phyloP scores from a whole-genome alignment of 441 rosid genomes.

The Biscutella laevigata region DNA sequence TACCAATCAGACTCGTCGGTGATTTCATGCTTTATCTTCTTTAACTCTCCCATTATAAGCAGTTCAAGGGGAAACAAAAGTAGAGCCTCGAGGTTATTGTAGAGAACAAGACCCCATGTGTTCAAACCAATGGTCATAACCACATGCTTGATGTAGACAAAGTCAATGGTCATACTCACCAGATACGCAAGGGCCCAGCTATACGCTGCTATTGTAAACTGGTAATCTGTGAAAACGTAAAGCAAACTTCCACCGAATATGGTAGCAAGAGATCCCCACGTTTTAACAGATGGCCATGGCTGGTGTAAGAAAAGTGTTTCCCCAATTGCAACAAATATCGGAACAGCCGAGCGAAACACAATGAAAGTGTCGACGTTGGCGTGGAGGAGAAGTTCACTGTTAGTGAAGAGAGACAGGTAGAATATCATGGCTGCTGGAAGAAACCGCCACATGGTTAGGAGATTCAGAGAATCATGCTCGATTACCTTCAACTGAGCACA shows the following conservation, averaged over 20 bases:
- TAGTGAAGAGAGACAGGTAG: constrained; percentile 73
- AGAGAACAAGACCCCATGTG: constrained; percentile 84
- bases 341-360: constrained; percentile 73
- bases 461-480: constrained; percentile 47
- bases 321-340: constrained; percentile 72
- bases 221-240: constrained; percentile 72
- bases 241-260: constrained; percentile 74
- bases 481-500: constrained; percentile 34
- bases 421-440: constrained; percentile 78
- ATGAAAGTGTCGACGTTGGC: constrained; percentile 82
- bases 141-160: constrained; percentile 86
- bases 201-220: constrained; percentile 64
- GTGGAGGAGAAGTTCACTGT: constrained; percentile 83
- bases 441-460: constrained; percentile 76
- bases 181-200: constrained; percentile 74
- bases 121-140: constrained; percentile 71
- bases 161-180: constrained; percentile 77
- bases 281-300: constrained; percentile 65
- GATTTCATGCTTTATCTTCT: constrained; percentile 65
- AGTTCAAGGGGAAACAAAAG: constrained; percentile 75
- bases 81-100: constrained; percentile 83
- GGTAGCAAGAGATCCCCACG: constrained; percentile 64
- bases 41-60: constrained; percentile 73
- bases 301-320: constrained; percentile 72
- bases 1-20: constrained; percentile 52